Evolutionary conservation across 1,284 basidiomycete genomes (phyloP).

Genomic region (Microbotryum lychnidis-dioicae): DNA sequence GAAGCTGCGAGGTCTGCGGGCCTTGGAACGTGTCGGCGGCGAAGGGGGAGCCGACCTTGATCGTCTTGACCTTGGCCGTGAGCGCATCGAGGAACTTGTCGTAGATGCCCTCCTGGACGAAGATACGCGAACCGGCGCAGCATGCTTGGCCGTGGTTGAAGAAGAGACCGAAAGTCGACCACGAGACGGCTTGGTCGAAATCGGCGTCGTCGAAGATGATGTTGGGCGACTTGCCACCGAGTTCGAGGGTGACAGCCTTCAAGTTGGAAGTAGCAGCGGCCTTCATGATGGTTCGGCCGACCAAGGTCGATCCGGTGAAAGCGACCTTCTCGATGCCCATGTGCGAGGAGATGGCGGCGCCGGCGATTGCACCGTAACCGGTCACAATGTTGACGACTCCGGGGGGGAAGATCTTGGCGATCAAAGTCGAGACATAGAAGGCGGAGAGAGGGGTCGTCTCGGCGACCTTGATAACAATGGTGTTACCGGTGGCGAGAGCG

Average conservation of each 20-base stretch:
- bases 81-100: constrained; percentile 59
- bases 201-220: constrained; percentile 48
- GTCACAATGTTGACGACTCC: constrained; percentile 57
- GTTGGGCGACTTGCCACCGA: constrained; percentile 85
- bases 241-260: constrained; percentile 86
- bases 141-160: constrained; percentile 78
- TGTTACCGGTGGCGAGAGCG: constrained; percentile 75
- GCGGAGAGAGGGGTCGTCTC: constrained; percentile 84
- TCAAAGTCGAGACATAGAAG: constrained; percentile 33
- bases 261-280: constrained; percentile 74
- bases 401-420: constrained; percentile 73
- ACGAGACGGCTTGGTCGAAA: constrained; percentile 68
- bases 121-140: constrained; percentile 76
- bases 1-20: constrained; percentile 68
- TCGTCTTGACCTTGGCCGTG: constrained; percentile 50
- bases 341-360: constrained; percentile 64
- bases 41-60: constrained; percentile 75
- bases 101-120: constrained; percentile 66
- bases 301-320: constrained; percentile 56
- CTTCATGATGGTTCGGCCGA: constrained; percentile 77
- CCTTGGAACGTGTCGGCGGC: constrained; percentile 62
- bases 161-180: constrained; percentile 58
- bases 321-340: constrained; percentile 48
- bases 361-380: constrained; percentile 72
- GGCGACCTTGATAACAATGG: constrained; percentile 58